Evolutionary conservation across 805 yeast genomes (phyloP), one percentile per base, ranked within the genome.

Genomic region (Saccharomycopsis olivae): DNA sequence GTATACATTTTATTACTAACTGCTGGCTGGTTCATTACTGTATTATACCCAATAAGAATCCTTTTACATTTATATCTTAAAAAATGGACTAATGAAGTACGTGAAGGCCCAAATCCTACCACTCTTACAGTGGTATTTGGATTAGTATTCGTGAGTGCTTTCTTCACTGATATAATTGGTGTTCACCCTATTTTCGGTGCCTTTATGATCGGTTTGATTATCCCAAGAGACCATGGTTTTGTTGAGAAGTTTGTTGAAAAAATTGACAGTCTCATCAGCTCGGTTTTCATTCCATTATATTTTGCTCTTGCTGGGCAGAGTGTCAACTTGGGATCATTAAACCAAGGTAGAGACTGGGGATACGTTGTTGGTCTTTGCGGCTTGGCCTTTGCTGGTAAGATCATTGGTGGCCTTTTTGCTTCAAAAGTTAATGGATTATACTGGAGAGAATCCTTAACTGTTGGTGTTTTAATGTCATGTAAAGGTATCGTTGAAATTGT

Each of bases 121-220:
- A 75, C 80, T 36, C 52, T 73, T 21, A 72, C 78, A 29, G 71
- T 79, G 44, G 59, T 75, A 58, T 53, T 69, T 24, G 71, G 80
- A 24, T 49, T 83, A 40, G 77, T 75, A 47, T 71, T 83, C 44
- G 55, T 69, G 3, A 78, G 88, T 3, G 74, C 92, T 1, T 83
- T 82, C 57, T 80, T 73, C 54, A 83, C 94, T 2, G 88, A 81
- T 54, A 79, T 83, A 42, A 78, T 83, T 47, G 94, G 94, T 4
- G 89, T 81, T 9, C 94, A 83, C 57, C 82, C 92, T 0, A 83
- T 83, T 49, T 83, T 83, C 58, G 94, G 94, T 31, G 92, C 89
- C 0, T 84, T 83, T 52, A 67, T 83, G 58, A 74, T 76, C 10
- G 94, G 94, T 3, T 62, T 78, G 24, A 71, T 83, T 38, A 71